Evolutionary conservation across 2,329 filamentous ascomycete genomes (phyloP).

Genomic region (Trichoderma sp.): DNA sequence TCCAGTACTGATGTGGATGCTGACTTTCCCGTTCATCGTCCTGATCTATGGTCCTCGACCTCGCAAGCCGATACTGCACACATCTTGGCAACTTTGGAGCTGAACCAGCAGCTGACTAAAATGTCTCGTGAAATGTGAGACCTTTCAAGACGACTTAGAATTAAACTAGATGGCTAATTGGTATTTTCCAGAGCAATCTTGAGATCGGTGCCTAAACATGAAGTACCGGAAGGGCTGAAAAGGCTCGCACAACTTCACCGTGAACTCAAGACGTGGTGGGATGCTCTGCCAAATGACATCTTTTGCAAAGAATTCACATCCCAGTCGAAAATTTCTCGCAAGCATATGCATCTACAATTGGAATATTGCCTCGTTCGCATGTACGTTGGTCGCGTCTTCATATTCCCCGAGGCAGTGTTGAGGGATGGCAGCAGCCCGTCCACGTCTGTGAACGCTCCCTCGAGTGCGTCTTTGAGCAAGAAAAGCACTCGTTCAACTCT

Average conservation of each 20-base stretch:
- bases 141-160: no score
- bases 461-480: constrained; percentile 28
- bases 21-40: constrained; percentile 47
- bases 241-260: constrained; percentile 8
- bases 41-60: constrained; percentile 40
- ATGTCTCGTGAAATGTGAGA: constrained; percentile 41
- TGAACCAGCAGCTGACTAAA: constrained; percentile 36
- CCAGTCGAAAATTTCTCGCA: constrained; percentile 41
- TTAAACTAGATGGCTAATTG: background rate
- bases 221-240: constrained; percentile 8
- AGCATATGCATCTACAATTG: constrained; percentile 49
- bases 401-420: constrained; percentile 39
- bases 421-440: constrained; percentile 32
- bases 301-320: constrained; percentile 40
- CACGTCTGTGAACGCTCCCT: constrained; percentile 28
- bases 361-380: constrained; percentile 53
- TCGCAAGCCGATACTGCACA: constrained; percentile 44
- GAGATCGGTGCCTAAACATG: constrained; percentile 2
- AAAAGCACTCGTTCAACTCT: constrained; percentile 38
- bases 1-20: constrained; percentile 52
- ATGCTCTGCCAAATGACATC: constrained; percentile 33
- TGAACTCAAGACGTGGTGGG: constrained; percentile 38
- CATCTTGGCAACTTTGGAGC: constrained; percentile 43
- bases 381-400: constrained; percentile 53
- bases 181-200: background rate